phyloP scores from a whole-genome alignment of 345 rosid species.

The Streptanthus diversifolius region DNA sequence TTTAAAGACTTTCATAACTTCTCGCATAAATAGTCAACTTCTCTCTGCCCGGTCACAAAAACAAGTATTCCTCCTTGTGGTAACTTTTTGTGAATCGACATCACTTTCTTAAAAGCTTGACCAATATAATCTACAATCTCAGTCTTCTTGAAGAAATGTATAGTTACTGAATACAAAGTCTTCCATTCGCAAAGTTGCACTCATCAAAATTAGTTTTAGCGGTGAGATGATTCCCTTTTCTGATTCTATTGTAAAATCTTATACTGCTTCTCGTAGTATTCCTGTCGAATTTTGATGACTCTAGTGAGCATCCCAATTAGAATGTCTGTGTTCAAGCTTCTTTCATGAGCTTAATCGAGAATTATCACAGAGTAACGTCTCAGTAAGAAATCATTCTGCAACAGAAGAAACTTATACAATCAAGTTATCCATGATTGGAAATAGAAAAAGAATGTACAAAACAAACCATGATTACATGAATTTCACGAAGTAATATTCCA shows the following conservation, averaged over 20 bases:
- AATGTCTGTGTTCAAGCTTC: constrained; percentile 93
- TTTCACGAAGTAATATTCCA: constrained; percentile 89
- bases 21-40: constrained; percentile 73
- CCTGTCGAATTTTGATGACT: constrained; percentile 63
- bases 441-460: not conserved
- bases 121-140: constrained; percentile 82
- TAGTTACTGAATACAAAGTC: constrained; percentile 68
- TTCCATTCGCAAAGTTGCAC: constrained; percentile 82
- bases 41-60: constrained; percentile 94
- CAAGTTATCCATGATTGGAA: not conserved
- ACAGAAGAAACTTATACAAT: constrained; percentile 8
- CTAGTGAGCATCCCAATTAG: constrained; percentile 91
- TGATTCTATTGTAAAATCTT: constrained; percentile 43
- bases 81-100: constrained; percentile 77
- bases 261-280: constrained; percentile 58
- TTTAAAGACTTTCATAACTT: constrained; percentile 60
- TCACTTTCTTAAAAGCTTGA: constrained; percentile 79
- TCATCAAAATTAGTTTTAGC: constrained; percentile 82
- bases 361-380: constrained; percentile 79
- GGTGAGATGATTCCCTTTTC: constrained; percentile 52
- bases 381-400: constrained; percentile 77
- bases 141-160: constrained; percentile 81
- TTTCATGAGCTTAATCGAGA: constrained; percentile 94
- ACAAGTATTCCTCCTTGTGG: constrained; percentile 92
- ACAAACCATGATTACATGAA: constrained; percentile 53